Base-by-base conservation (phyloP, 2,329 filamentous ascomycete species). In the Hymenoscyphus fructigenus region DNA sequence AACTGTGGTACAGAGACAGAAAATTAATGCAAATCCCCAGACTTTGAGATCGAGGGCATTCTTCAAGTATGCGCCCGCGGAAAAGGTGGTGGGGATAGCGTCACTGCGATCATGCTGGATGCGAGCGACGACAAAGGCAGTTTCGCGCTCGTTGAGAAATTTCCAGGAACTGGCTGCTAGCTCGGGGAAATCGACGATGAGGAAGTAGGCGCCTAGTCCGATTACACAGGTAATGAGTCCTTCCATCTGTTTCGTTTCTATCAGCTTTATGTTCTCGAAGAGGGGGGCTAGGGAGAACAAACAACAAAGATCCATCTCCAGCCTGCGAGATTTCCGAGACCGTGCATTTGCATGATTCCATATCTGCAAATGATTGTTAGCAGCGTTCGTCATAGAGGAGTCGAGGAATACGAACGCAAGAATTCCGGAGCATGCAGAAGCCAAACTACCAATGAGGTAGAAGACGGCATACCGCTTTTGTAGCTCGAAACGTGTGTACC, bases 381-480 rank as follows among this genome's bases (percentile, higher is more conserved):
- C 23, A 53, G 1, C 12, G 3, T 26, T 53, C 20, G 1, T 23
- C 5, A 32, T 7, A 53, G 20, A 10, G 1, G 20, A 53, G 26
- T 0, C 12, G 20, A 12, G 12, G 9, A 26, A 3, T 14, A 53
- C 47, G 20, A 23, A 53, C 47, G 90, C 88, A 1, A 92, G 80
- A 57, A 92, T 88, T 63, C 89, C 88, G 0, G 87, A 81, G 69
- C 89, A 88, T 1, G 86, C 89, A 0, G 86, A 83, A 0, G 89
- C 87, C 5, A 89, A 80, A 67, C 84, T 88, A 44, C 89, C 88
- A 5, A 91, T 80, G 17, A 91, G 81, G 74, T 91, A 91, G 72
- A 92, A 92, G 28, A 84, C 75, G 0, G 87, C 86, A 72, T 90
- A 91, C 59, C 89, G 81, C 75, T 88, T 89, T 60, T 89, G 88